Percentiles rank a stretch among this genome's conserved stretches.
phyloP scores from a whole-genome alignment of 306 rosid genomes.

The Pachyrhizus erosus region DNA sequence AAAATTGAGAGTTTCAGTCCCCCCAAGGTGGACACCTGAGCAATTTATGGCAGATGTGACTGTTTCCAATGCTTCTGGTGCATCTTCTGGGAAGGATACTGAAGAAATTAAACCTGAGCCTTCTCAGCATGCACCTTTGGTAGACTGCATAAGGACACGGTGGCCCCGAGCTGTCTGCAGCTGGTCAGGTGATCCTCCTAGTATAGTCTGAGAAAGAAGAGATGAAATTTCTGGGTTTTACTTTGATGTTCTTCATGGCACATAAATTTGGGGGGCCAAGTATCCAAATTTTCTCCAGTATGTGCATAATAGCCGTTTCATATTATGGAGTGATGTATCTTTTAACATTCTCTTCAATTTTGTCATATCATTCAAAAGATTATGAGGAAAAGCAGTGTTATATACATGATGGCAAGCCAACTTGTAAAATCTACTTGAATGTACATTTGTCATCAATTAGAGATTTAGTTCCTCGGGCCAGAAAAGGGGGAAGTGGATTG shows the following conservation, averaged over 20 bases:
- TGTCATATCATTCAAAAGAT: constrained; percentile 42
- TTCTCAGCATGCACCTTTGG: constrained; percentile 88
- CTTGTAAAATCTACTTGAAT: constrained; percentile 45
- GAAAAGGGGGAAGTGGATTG: not conserved
- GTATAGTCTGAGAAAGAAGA: constrained; percentile 68
- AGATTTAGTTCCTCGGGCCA: not conserved
- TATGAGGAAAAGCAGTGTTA: constrained; percentile 44
- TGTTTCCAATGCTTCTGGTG: constrained; percentile 60
- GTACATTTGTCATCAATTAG: not conserved
- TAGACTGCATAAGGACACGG: constrained; percentile 86
- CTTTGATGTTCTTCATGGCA: constrained; percentile 40
- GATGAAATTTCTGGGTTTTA: constrained; percentile 35
- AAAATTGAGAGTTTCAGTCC: constrained; percentile 81
- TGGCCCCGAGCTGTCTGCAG: constrained; percentile 90
- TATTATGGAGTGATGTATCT: constrained; percentile 26
- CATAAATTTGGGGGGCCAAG: constrained; percentile 19
- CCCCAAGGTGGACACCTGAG: constrained; percentile 92
- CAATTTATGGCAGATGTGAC: constrained; percentile 82
- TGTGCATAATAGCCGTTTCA: not conserved
- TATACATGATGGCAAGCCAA: constrained; percentile 40
- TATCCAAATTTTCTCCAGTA: not conserved
- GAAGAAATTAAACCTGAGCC: constrained; percentile 75
- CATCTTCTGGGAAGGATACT: constrained; percentile 52
- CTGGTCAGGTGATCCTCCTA: constrained; percentile 88
- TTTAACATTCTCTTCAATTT: constrained; percentile 49